A percentile compares a stretch with the other conserved stretches of the same genome.
These are phyloP conservation scores for Raphanus hybrid DNA, from an alignment of 441 rosid genomes.

Conservation along the genomic window DNA sequence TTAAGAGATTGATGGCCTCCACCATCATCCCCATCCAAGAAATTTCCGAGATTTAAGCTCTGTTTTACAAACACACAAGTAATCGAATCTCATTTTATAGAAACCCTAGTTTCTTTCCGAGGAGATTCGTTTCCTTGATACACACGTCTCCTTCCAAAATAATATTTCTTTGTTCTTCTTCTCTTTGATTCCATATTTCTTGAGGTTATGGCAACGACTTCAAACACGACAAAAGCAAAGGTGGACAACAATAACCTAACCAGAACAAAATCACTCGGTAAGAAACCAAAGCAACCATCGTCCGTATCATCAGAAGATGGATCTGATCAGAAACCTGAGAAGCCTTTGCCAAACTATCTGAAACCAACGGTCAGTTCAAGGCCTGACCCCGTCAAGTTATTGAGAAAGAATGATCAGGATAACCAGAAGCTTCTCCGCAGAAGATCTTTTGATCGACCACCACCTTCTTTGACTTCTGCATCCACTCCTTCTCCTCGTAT, in stretches of 20 bases:
- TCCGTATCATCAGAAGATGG: conserved; percentile 40
- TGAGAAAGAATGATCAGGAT: conserved; percentile 46
- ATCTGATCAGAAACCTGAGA: conserved; percentile 41
- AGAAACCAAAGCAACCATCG: conserved; percentile 38
- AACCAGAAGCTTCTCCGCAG: conserved; percentile 50
- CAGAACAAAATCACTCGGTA: conserved; percentile 40
- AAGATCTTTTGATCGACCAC: conserved; percentile 70
- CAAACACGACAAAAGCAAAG: conserved; percentile 36
- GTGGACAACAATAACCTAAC: conserved; percentile 58
- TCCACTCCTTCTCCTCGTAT: conserved; percentile 43
- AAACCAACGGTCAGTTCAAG: conserved; percentile 61
- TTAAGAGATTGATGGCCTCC: conserved; percentile 42
- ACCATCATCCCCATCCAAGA: conserved; percentile 35
- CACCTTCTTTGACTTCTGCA: conserved; percentile 49
- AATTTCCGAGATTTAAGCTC: conserved; percentile 41
- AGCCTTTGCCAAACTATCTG: conserved; percentile 60
- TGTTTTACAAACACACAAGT: conserved; percentile 34
- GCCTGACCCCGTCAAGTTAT: conserved; percentile 42
- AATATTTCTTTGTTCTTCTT: not conserved
- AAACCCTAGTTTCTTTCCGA: conserved; percentile 28
- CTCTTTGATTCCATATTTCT: not conserved
- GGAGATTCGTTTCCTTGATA: conserved; percentile 33
- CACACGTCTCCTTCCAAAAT: conserved; percentile 17
- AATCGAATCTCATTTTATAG: conserved; percentile 28
- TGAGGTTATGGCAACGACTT: conserved; percentile 37